Evolutionary conservation across 441 rosid genomes (phyloP), one percentile per base, ranked within the genome.

Genomic region (Adansonia grandidieri): DNA sequence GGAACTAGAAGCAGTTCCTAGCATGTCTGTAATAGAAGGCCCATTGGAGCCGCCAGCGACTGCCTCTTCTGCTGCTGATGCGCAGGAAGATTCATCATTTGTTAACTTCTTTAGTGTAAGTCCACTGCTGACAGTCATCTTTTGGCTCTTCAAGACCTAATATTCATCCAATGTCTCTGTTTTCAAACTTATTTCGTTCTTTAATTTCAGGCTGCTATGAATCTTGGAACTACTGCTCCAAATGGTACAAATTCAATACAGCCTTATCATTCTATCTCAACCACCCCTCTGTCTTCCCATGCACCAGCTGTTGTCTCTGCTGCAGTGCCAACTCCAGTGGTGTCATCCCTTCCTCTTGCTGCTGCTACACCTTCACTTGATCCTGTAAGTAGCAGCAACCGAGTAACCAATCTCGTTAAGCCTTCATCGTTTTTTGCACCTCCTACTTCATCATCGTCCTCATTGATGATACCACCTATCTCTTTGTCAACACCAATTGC

Each of bases 1-100:
- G 89, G 94, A 92, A 80, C 90, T 89, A 80, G 96, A 90, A 88
- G 89, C 88, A 48, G 84, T 87, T 63, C 90, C 88, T 81, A 88
- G 80, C 82, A 85, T 87, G 82, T 83, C 91, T 3, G 80, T 85
- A 60, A 85, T 90, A 84, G 92, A 90, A 82, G 89, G 88, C 42
- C 91, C 91, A 5, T 77, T 90, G 79, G 93, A 89, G 84, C 91
- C 94, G 63, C 74, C 93, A 54, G 69, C 84, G 48, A 80, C 84
- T 81, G 77, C 79, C 67, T 37, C 88, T 54, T 77, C 84, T 75
- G 80, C 86, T 10, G 66, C 79, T 62, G 83, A 87, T 83, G 75
- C 81, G 63, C 82, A 87, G 15, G 92, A 89, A 82, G 91, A 89
- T 71, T 80, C 88, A 20, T 80, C 89, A 53, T 88, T 92, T 83